Conservation (phyloP, 2,329 filamentous ascomycete genomes). For the Colletotrichum sp. region DNA sequence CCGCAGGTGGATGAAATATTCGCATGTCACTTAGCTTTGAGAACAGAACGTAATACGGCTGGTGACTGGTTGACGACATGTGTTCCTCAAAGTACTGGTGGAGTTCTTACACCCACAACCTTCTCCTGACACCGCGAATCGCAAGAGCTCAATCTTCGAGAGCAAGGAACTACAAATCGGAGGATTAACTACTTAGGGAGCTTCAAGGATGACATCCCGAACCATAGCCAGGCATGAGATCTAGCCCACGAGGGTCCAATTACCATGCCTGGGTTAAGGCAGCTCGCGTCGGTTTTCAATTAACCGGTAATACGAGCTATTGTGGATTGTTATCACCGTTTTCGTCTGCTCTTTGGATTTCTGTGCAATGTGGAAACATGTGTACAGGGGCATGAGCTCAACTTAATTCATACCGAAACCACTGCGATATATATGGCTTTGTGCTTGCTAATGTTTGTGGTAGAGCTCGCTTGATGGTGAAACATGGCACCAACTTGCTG, state of each 20-base stretch:
- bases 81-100: neutral
- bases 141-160: neutral
- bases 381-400: neutral
- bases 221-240: neutral
- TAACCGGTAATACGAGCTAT: neutral
- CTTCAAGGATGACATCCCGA: neutral
- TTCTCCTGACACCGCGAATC: neutral
- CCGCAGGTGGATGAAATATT: neutral
- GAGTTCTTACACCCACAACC: neutral
- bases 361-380: neutral
- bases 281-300: neutral
- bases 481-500: neutral
- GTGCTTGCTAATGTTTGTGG: neutral
- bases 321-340: neutral
- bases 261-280: neutral
- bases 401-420: neutral
- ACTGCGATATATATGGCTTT: neutral
- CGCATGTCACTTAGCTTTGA: too few relatives aligned
- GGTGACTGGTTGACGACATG: neutral
- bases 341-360: rapidly evolving
- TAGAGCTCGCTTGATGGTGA: neutral
- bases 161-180: neutral
- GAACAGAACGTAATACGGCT: neutral
- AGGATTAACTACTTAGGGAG: neutral
- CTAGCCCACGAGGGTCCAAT: rapidly evolving